Evolutionary conservation across 2,329 filamentous ascomycete genomes (phyloP).

Genomic region (Gnomoniopsis smithogilvyi): DNA sequence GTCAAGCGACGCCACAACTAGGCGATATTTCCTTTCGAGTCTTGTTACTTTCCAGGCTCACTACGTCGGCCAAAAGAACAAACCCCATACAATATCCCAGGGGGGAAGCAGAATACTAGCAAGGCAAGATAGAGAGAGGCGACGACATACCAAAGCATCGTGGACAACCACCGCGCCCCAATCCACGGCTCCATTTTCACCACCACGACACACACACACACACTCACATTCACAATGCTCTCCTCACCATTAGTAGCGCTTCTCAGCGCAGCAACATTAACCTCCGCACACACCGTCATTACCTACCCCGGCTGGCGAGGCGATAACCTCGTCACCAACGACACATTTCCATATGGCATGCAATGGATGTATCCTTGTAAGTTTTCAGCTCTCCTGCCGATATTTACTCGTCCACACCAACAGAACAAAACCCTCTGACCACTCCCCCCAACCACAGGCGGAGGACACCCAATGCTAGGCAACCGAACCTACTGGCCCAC

Average conservation of each 20-base stretch:
- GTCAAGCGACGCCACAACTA: too few species aligned
- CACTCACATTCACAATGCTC: slow-evolving; percentile 37
- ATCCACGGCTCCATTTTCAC: too few species aligned
- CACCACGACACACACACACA: too few species aligned
- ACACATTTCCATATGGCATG: slow-evolving; percentile 82
- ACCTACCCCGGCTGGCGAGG: slow-evolving; percentile 85
- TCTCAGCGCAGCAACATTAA: slow-evolving; percentile 42
- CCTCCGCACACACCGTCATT: slow-evolving; percentile 74
- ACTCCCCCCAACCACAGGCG: slow-evolving; percentile 56
- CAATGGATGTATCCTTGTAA: slow-evolving; percentile 94
- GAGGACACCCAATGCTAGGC: slow-evolving; percentile 70
- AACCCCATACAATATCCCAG: too few species aligned
- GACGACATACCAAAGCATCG: too few species aligned
- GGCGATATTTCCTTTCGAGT: too few species aligned
- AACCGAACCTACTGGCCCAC: slow-evolving; percentile 95
- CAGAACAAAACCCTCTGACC: neutral
- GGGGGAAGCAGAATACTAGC: too few species aligned
- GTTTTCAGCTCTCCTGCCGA: slow-evolving; percentile 29
- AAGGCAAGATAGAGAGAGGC: too few species aligned
- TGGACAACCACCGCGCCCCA: too few species aligned
- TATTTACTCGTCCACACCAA: neutral
- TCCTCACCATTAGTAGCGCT: slow-evolving; percentile 40
- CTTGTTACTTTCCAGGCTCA: too few species aligned
- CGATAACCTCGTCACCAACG: slow-evolving; percentile 78
- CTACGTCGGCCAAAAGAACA: too few species aligned